Conservation (phyloP, 495 filamentous ascomycete genomes). For the Xylaria intraflava region DNA sequence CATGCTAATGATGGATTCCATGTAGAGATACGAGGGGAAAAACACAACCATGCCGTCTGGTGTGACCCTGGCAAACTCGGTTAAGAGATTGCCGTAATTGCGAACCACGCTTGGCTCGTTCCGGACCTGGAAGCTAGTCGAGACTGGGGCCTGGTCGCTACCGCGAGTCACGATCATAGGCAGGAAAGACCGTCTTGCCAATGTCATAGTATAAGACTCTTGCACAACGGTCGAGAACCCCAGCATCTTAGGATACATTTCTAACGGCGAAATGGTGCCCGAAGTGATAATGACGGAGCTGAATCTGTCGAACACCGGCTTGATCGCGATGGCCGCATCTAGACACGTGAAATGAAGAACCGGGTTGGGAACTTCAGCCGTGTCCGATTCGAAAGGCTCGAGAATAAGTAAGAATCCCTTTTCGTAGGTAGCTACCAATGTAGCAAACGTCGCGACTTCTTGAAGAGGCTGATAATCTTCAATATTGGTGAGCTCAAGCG, state of each 20-base stretch:
- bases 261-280: constrained; percentile 90
- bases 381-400: constrained; percentile 93
- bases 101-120: constrained; percentile 91
- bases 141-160: constrained; percentile 85
- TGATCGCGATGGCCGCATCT: constrained; percentile 97
- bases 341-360: constrained; percentile 94
- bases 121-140: constrained; percentile 84
- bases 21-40: constrained; percentile 98
- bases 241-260: constrained; percentile 99
- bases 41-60: constrained; percentile 98
- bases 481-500: constrained; percentile 92
- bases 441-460: constrained; percentile 98
- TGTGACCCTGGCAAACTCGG: constrained; percentile 89
- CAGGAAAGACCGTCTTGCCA: constrained; percentile 89
- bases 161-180: constrained; percentile 97
- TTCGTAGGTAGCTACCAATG: constrained; percentile 93
- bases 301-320: constrained; percentile 95
- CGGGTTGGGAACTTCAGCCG: constrained; percentile 91
- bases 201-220: constrained; percentile 95
- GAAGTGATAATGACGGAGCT: constrained; percentile 98
- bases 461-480: constrained; percentile 96
- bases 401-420: constrained; percentile 94
- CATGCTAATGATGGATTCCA: constrained; percentile 98
- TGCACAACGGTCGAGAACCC: constrained; percentile 86
- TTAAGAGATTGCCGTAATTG: constrained; percentile 89